Evolutionary conservation across 495 filamentous ascomycete genomes (phyloP).

Genomic region (Collariella sp.): DNA sequence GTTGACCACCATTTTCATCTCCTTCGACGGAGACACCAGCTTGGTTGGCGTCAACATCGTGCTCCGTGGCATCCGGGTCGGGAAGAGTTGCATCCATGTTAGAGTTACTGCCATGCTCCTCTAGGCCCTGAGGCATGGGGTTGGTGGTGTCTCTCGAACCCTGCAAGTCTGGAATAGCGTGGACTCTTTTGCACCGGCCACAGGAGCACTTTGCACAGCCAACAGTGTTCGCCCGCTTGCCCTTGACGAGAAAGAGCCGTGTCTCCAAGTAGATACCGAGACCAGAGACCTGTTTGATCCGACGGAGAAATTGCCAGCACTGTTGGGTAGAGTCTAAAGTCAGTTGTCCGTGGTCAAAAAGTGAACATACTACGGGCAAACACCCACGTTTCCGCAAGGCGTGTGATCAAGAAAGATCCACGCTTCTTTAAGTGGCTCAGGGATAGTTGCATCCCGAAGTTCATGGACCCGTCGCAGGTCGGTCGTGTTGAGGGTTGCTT

Average conservation of each 20-base stretch:
- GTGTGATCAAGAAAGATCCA: conserved; percentile 2
- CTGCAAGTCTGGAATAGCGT: no score
- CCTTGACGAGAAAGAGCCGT: neutral
- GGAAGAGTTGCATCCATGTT: no score
- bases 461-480: neutral
- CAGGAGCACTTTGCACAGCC: conserved; percentile 5
- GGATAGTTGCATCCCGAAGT: neutral
- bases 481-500: conserved; percentile 4
- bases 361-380: neutral
- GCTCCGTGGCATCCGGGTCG: neutral
- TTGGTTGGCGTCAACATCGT: neutral
- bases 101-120: no score
- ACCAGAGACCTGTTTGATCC: neutral
- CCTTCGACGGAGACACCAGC: no score
- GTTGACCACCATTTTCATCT: no score
- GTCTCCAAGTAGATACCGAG: conserved; percentile 1
- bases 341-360: neutral
- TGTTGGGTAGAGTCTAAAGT: neutral
- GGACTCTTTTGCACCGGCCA: neutral
- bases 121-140: no score
- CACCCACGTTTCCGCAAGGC: conserved; percentile 10
- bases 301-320: conserved; percentile 3
- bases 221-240: neutral
- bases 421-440: neutral
- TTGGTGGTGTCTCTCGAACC: no score